Conservation (phyloP, 192 early-diverging fungal genomes). For the Linnemannia exigua region DNA sequence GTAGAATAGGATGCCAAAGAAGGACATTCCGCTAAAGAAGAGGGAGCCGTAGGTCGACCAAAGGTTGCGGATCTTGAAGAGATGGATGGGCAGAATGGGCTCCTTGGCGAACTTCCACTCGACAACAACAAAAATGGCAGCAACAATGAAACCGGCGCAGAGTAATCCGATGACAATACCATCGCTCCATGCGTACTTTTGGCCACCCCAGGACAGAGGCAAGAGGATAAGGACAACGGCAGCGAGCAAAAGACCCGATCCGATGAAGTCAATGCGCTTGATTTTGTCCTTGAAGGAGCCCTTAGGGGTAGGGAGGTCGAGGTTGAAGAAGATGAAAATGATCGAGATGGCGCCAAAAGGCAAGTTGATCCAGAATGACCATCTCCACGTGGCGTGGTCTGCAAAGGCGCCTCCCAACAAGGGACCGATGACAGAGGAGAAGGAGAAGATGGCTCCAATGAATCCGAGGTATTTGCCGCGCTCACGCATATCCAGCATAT, state of each 20-base stretch:
- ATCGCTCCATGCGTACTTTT: slow-evolving; percentile 70
- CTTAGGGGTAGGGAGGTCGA: slow-evolving; percentile 62
- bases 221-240: slow-evolving; percentile 68
- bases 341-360: slow-evolving; percentile 59
- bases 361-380: slow-evolving; percentile 76
- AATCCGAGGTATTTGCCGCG: slow-evolving; percentile 76
- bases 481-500: slow-evolving; percentile 75
- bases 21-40: slow-evolving; percentile 69
- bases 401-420: slow-evolving; percentile 78
- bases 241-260: slow-evolving; percentile 65
- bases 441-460: slow-evolving; percentile 68
- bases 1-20: slow-evolving; percentile 74
- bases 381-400: slow-evolving; percentile 77
- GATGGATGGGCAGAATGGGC: slow-evolving; percentile 66
- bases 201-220: slow-evolving; percentile 75
- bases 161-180: slow-evolving; percentile 69
- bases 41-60: slow-evolving; percentile 61
- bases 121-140: slow-evolving; percentile 61
- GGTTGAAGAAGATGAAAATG: slow-evolving; percentile 58
- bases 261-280: slow-evolving; percentile 72
- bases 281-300: slow-evolving; percentile 66
- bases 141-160: slow-evolving; percentile 60
- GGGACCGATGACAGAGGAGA: slow-evolving; percentile 77
- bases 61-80: slow-evolving; percentile 71
- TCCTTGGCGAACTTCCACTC: slow-evolving; percentile 71